These are phyloP conservation scores for Calonectria honghensis DNA, from an alignment of 2,329 filamentous ascomycete species.

Conservation along the genomic window DNA sequence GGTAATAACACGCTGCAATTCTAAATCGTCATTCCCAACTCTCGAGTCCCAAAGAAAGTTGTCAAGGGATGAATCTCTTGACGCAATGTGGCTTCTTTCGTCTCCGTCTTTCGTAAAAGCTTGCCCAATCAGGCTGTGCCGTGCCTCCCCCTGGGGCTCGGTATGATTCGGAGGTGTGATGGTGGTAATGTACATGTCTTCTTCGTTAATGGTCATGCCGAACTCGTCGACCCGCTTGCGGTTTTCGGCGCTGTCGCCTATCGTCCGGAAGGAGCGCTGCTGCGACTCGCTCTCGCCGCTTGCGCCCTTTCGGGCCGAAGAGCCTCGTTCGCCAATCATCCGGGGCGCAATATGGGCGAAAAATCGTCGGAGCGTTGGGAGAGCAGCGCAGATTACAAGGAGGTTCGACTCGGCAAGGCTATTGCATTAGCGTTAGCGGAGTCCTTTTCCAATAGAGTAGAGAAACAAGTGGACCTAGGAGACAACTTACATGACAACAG, in stretches of 20 bases:
- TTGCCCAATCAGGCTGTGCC: not conserved
- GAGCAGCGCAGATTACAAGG: constrained; percentile 42
- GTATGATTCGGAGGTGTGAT: not conserved
- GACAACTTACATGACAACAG: not conserved
- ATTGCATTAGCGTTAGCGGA: not conserved
- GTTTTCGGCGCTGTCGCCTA: not conserved
- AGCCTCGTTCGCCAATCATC: constrained; percentile 25
- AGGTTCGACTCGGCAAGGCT: constrained; percentile 46
- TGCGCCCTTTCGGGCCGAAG: not conserved
- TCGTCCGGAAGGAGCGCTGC: constrained; percentile 7
- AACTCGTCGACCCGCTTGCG: constrained; percentile 9
- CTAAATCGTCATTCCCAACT: not conserved
- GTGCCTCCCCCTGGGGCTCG: not conserved
- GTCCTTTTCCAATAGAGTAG: not conserved
- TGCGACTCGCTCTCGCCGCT: constrained; percentile 10
- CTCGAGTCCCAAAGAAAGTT: constrained; percentile 14
- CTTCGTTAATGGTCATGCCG: constrained; percentile 12
- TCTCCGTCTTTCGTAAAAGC: not conserved
- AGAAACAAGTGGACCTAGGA: not conserved
- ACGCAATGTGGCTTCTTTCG: not conserved
- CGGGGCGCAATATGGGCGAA: constrained; percentile 42
- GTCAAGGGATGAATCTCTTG: constrained; percentile 4
- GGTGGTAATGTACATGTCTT: not conserved
- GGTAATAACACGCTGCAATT: constrained; percentile 1
- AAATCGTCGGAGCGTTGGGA: constrained; percentile 43